Evolutionary conservation across 306 rosid species (phyloP).

Genomic region (Quercus wislizeni): DNA sequence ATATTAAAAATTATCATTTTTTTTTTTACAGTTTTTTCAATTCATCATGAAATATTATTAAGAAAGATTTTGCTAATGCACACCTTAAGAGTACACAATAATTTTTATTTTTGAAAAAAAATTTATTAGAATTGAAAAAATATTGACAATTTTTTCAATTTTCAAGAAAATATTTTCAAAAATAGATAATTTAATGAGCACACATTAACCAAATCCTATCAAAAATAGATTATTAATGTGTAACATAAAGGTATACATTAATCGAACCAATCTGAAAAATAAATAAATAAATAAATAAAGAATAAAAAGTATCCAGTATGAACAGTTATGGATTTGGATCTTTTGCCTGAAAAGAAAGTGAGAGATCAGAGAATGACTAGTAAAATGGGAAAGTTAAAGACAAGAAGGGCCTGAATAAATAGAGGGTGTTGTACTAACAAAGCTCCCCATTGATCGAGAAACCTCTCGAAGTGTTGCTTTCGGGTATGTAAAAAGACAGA

Average conservation of each 20-base stretch:
- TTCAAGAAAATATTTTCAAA: no score
- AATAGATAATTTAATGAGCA: no score
- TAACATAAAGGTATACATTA: fast-evolving
- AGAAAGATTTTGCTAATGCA: no score
- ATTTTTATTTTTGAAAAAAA: no score
- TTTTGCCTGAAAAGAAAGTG: conserved; percentile 20
- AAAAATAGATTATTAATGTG: no score
- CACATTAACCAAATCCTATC: no score
- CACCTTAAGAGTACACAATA: no score
- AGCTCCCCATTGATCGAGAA: conserved; percentile 66
- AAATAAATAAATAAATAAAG: not conserved
- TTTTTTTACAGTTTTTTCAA: no score
- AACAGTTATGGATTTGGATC: conserved; percentile 58
- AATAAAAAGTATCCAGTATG: conserved; percentile 36
- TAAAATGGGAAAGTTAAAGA: conserved; percentile 28
- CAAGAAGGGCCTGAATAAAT: conserved; percentile 12
- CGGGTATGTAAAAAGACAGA: conserved; percentile 53
- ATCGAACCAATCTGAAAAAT: no score
- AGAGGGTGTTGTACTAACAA: conserved; percentile 32
- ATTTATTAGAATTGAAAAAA: no score
- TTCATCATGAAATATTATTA: fast-evolving
- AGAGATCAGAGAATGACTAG: conserved; percentile 14
- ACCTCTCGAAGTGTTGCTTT: conserved; percentile 68
- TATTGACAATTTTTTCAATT: no score
- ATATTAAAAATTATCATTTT: no score